Conservation (phyloP, 2,329 filamentous ascomycete species). For the Helotiales sp. region DNA sequence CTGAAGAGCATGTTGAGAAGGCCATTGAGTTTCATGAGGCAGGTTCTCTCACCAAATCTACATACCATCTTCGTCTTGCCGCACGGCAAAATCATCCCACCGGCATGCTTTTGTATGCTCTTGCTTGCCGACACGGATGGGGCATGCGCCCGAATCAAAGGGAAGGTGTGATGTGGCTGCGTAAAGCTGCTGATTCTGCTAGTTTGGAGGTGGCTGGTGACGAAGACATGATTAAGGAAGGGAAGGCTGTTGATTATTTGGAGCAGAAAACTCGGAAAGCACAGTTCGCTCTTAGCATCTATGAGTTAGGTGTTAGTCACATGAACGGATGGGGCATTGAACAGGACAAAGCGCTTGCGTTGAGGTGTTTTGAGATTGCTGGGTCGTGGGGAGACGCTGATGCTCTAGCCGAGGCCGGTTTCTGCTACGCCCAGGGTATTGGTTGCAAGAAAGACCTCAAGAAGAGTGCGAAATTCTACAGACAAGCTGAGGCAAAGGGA, state of each 20-base stretch:
- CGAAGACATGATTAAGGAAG: constrained; percentile 63
- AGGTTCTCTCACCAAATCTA: constrained; percentile 87
- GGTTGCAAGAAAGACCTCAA: constrained; percentile 96
- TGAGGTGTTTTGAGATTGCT: constrained; percentile 95
- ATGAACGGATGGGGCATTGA: constrained; percentile 98
- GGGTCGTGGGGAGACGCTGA: constrained; percentile 95
- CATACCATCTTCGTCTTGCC: constrained; percentile 90
- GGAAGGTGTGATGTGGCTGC: constrained; percentile 89
- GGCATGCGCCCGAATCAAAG: constrained; percentile 90
- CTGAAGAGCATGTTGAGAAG: constrained; percentile 87
- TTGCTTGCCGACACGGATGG: constrained; percentile 96
- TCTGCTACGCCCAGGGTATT: constrained; percentile 91
- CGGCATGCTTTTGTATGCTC: constrained; percentile 92
- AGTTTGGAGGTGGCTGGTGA: constrained; percentile 82
- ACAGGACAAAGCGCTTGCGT: constrained; percentile 82
- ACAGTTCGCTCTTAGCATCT: constrained; percentile 93
- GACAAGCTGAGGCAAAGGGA: constrained; percentile 86
- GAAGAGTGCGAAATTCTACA: constrained; percentile 89
- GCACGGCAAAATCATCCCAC: constrained; percentile 84
- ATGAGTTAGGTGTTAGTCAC: constrained; percentile 93
- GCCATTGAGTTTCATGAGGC: constrained; percentile 88
- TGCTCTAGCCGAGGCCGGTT: constrained; percentile 89
- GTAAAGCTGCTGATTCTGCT: constrained; percentile 84
- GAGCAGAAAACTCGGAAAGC: constrained; percentile 84
- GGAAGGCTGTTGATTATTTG: constrained; percentile 62